Conservation (phyloP, 1,139 yeast species). For the Debaryomycetaceae sp. region DNA sequence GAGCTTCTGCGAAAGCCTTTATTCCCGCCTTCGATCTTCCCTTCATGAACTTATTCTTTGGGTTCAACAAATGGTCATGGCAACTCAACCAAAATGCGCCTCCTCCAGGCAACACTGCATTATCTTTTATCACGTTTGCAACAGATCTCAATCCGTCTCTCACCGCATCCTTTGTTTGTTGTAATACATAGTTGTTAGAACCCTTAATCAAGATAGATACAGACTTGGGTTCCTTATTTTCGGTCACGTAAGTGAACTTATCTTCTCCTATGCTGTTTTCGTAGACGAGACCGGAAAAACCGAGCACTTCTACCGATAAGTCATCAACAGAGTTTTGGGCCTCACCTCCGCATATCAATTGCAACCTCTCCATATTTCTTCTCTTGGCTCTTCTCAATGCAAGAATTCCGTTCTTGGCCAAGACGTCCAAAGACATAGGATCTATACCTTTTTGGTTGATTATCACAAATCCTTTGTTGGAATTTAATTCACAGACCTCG, state of each 20-base stretch:
- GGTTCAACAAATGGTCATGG: constrained; percentile 58
- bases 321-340: constrained; percentile 98
- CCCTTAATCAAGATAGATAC: constrained; percentile 93
- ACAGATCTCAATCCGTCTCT: constrained; percentile 97
- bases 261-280: constrained; percentile 96
- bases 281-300: constrained; percentile 86
- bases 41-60: constrained; percentile 55
- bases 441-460: constrained; percentile 99
- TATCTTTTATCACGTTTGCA: constrained; percentile 84
- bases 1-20: constrained; percentile 89
- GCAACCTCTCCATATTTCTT: constrained; percentile 98
- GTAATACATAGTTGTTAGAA: constrained; percentile 82
- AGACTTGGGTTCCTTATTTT: constrained; percentile 85
- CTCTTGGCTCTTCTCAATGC: constrained; percentile 98
- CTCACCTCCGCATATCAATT: constrained; percentile 93
- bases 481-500: constrained; percentile 78
- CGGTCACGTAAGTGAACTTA: constrained; percentile 93
- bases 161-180: constrained; percentile 94
- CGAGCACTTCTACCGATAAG: constrained; percentile 77
- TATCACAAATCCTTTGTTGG: constrained; percentile 81
- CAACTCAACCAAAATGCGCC: constrained; percentile 93
- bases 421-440: constrained; percentile 93
- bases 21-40: constrained; percentile 91
- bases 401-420: constrained; percentile 89
- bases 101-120: constrained; percentile 89